Evolutionary conservation across 192 early-diverging fungal species (phyloP).

Genomic region (Globomyces pollinis-pini): DNA sequence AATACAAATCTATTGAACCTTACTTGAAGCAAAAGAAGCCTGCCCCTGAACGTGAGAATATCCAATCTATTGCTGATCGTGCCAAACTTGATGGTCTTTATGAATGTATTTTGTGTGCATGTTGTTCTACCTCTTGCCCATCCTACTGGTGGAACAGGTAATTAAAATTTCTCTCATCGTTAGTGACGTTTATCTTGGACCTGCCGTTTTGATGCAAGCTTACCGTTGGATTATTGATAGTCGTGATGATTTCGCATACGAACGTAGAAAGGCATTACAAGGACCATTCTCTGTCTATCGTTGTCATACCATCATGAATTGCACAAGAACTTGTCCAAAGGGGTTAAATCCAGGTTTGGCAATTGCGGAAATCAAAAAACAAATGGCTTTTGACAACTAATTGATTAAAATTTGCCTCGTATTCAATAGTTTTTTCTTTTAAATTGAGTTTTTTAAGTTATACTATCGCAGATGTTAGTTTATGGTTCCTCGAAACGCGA

Average conservation of each 20-base stretch:
- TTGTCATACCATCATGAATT: conserved; percentile 99
- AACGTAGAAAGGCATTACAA: conserved; percentile 82
- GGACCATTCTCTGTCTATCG: conserved; percentile 96
- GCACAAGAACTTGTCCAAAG: conserved; percentile 95
- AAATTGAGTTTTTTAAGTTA: no score
- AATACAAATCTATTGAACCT: conserved; percentile 96
- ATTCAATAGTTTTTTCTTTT: no score
- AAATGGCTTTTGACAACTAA: conserved; percentile 60
- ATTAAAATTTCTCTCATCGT: not conserved
- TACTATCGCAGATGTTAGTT: no score
- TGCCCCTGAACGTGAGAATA: conserved; percentile 70
- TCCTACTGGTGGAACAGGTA: conserved; percentile 92
- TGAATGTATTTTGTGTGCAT: conserved; percentile 96
- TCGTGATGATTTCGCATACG: conserved; percentile 81
- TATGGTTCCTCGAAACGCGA: no score
- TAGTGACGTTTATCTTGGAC: conserved; percentile 73
- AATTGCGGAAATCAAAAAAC: conserved; percentile 93
- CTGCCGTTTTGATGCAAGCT: conserved; percentile 92
- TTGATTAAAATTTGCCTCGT: no score
- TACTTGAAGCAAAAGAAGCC: conserved; percentile 84
- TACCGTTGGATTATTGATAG: conserved; percentile 99
- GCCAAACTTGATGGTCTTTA: conserved; percentile 93
- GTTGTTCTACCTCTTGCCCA: conserved; percentile 94
- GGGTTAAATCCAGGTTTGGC: conserved; percentile 94
- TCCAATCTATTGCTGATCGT: conserved; percentile 88